These are phyloP conservation scores for Candida sithepensis DNA, from an alignment of 805 yeast species.

Conservation along the genomic window DNA sequence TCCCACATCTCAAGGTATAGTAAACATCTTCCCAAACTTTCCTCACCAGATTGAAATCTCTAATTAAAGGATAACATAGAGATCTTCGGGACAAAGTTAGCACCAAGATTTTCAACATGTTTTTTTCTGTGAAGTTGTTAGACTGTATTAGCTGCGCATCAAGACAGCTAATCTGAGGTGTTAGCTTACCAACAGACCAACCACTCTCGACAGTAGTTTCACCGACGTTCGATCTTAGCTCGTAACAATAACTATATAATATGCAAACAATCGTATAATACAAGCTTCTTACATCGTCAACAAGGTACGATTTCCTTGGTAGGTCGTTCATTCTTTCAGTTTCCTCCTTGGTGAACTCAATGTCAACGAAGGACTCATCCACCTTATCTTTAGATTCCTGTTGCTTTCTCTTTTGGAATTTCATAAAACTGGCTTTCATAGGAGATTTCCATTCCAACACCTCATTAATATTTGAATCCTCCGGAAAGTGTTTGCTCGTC, in stretches of 20 bases:
- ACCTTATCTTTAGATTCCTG: slow-evolving; percentile 16
- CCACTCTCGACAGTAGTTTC: slow-evolving; percentile 80
- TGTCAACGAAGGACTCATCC: slow-evolving; percentile 30
- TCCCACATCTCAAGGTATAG: slow-evolving; percentile 62
- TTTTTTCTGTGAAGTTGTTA: slow-evolving; percentile 29
- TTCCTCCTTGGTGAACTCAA: slow-evolving; percentile 57
- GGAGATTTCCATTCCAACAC: slow-evolving; percentile 55
- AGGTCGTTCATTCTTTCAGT: slow-evolving; percentile 64
- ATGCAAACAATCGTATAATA: slow-evolving; percentile 64
- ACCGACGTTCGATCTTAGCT: slow-evolving; percentile 67
- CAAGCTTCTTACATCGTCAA: slow-evolving; percentile 51
- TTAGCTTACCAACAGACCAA: slow-evolving; percentile 87
- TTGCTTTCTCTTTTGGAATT: slow-evolving; percentile 43
- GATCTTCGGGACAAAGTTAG: slow-evolving; percentile 69
- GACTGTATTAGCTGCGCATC: slow-evolving; percentile 53
- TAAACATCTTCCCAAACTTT: slow-evolving; percentile 77
- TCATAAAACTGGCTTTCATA: slow-evolving; percentile 37
- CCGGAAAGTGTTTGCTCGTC: slow-evolving; percentile 49
- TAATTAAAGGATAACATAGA: slow-evolving; percentile 72
- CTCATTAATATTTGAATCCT: slow-evolving; percentile 45
- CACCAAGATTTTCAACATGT: slow-evolving; percentile 49
- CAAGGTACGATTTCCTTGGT: slow-evolving; percentile 59
- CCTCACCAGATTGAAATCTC: slow-evolving; percentile 58
- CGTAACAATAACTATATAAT: slow-evolving; percentile 72
- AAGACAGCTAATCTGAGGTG: slow-evolving; percentile 72